phyloP scores from a whole-genome alignment of 306 rosid genomes.

The Nissolia schottii region DNA sequence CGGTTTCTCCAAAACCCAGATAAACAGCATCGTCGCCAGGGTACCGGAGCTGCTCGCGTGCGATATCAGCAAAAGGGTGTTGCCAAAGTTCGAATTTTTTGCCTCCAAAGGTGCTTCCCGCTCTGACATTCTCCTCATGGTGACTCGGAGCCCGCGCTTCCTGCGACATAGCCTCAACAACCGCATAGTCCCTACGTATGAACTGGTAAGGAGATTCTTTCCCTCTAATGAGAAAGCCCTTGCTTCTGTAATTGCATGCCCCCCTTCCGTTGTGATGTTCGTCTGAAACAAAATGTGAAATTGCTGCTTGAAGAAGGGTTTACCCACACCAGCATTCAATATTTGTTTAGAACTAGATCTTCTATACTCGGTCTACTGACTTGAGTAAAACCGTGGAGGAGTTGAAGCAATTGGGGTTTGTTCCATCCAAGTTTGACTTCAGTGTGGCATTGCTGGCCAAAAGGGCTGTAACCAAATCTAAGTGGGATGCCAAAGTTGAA shows the following conservation, averaged over 20 bases:
- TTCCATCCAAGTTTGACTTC: conserved; percentile 20
- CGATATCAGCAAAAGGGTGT: not conserved
- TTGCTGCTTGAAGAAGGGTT: not conserved
- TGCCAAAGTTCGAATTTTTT: conserved; percentile 21
- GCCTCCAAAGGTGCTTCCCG: conserved; percentile 15
- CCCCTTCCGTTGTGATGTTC: not conserved
- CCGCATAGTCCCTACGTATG: not conserved
- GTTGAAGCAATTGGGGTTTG: conserved; percentile 44
- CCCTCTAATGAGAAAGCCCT: not conserved
- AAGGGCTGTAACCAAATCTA: conserved; percentile 8
- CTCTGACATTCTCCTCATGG: not conserved
- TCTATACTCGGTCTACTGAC: not conserved
- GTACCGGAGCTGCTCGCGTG: not conserved
- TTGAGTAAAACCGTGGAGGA: conserved; percentile 18
- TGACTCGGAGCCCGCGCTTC: not conserved
- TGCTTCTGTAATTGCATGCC: not conserved
- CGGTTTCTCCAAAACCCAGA: not conserved
- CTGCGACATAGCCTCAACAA: not conserved
- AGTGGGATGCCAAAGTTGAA: conserved; percentile 40
- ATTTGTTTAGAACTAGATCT: not conserved
- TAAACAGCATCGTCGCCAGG: not conserved
- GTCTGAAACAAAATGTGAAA: not conserved
- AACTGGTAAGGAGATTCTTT: not conserved
- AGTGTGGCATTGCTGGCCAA: conserved; percentile 22
- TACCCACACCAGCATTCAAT: not conserved